A percentile compares a stretch with the other conserved stretches of the same genome.
phyloP scores from a whole-genome alignment of 352 stramenopile species.

The Bremia lactucae region DNA sequence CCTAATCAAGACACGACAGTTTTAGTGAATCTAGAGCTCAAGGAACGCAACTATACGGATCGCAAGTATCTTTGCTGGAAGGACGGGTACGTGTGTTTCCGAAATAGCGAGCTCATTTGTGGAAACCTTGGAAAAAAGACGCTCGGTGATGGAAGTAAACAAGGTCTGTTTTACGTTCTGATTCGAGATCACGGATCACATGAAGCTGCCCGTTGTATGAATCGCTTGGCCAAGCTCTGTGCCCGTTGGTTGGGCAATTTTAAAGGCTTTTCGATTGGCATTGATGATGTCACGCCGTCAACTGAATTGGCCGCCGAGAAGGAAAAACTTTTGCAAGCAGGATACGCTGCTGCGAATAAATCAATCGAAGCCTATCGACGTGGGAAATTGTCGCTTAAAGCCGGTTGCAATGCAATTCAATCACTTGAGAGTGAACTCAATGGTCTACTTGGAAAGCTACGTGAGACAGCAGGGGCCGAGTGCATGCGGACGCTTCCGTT shows the following conservation, averaged over 20 bases:
- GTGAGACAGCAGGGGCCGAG: conserved; percentile 94
- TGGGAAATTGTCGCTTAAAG: conserved; percentile 90
- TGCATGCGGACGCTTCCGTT: conserved; percentile 97
- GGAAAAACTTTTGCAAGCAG: conserved; percentile 85
- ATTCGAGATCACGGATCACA: conserved; percentile 90
- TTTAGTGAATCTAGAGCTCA: conserved; percentile 78
- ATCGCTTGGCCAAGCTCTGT: conserved; percentile 96
- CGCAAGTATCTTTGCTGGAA: conserved; percentile 96
- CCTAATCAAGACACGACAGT: conserved; percentile 85
- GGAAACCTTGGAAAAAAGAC: conserved; percentile 99
- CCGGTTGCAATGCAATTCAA: conserved; percentile 94
- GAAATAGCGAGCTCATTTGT: conserved; percentile 95
- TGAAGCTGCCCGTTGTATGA: conserved; percentile 94
- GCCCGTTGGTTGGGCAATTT: conserved; percentile 95
- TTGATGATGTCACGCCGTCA: conserved; percentile 98
- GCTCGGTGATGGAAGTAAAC: conserved; percentile 96
- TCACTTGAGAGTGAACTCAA: conserved; percentile 98
- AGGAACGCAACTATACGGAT: conserved; percentile 94
- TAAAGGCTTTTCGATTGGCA: conserved; percentile 97
- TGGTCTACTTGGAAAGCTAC: conserved; percentile 94
- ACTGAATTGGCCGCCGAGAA: conserved; percentile 91
- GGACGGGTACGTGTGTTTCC: conserved; percentile 95
- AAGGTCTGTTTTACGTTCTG: conserved; percentile 96
- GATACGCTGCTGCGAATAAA: conserved; percentile 80
- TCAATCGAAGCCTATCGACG: conserved; percentile 92